phyloP scores from a whole-genome alignment of 257 asterid genomes.

The Verbascum thapsus region DNA sequence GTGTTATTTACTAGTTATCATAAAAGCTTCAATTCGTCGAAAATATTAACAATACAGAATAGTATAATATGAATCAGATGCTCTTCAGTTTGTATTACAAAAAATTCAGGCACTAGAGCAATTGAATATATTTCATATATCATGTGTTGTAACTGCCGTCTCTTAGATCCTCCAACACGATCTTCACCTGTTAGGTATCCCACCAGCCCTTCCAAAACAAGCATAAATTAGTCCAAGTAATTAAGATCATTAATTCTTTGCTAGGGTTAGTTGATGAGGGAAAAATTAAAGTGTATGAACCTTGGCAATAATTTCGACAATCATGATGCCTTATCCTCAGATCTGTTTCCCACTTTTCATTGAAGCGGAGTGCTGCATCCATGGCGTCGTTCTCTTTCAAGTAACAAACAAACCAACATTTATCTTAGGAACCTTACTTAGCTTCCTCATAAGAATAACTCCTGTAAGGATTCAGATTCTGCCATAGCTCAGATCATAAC shows the following conservation, averaged over 20 bases:
- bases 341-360: constrained; percentile 55
- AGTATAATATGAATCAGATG: too few relatives aligned
- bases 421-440: constrained; percentile 55
- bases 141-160: constrained; percentile 22
- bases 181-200: constrained; percentile 61
- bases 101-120: not conserved
- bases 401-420: constrained; percentile 78
- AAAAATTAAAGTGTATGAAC: constrained; percentile 27
- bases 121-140: too few relatives aligned
- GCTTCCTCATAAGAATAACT: constrained; percentile 52
- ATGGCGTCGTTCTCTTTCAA: constrained; percentile 38
- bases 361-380: constrained; percentile 50
- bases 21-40: too few relatives aligned
- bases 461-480: too few relatives aligned
- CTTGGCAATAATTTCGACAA: constrained; percentile 68
- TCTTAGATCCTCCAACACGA: constrained; percentile 41
- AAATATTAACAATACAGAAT: too few relatives aligned
- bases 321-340: constrained; percentile 68
- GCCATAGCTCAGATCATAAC: too few relatives aligned
- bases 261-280: not conserved
- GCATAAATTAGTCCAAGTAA: not conserved
- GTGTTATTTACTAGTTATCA: too few relatives aligned
- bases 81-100: not conserved
- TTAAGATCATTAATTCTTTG: not conserved
- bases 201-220: constrained; percentile 45